phyloP scores from a whole-genome alignment of 1,284 basidiomycete genomes.

The Cerrena zonata region DNA sequence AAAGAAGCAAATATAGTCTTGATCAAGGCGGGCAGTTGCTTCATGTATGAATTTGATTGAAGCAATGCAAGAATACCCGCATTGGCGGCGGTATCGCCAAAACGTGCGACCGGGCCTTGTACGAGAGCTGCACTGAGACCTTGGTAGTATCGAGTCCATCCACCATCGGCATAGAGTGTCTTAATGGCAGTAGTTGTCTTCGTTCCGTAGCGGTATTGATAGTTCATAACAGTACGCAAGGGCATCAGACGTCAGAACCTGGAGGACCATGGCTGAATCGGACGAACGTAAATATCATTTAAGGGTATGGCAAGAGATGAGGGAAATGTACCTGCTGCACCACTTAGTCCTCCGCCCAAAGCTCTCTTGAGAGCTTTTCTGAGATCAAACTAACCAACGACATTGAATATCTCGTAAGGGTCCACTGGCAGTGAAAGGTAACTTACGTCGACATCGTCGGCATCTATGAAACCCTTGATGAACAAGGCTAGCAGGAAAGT shows the following conservation, averaged over 20 bases:
- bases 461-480: slow-evolving; percentile 64
- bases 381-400: slow-evolving; percentile 66
- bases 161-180: slow-evolving; percentile 75
- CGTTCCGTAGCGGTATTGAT: slow-evolving; percentile 81
- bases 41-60: slow-evolving; percentile 63
- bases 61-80: slow-evolving; percentile 74
- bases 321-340: slow-evolving; percentile 59
- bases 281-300: too few relatives aligned
- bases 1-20: slow-evolving; percentile 70
- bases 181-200: slow-evolving; percentile 57
- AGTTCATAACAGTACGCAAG: slow-evolving; percentile 86
- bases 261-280: slow-evolving; percentile 82
- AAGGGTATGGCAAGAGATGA: background rate
- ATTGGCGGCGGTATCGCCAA: slow-evolving; percentile 86
- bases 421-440: background rate
- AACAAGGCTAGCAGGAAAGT: slow-evolving; percentile 43
- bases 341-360: slow-evolving; percentile 79
- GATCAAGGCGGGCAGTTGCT: slow-evolving; percentile 51
- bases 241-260: slow-evolving; percentile 85
- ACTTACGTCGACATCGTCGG: slow-evolving; percentile 60
- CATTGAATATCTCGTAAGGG: background rate
- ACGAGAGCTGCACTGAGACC: slow-evolving; percentile 77
- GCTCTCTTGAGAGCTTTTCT: slow-evolving; percentile 70
- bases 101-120: slow-evolving; percentile 73
- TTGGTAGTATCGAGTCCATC: slow-evolving; percentile 75